Evolutionary conservation across 169 alveolate species (phyloP).

Genomic region (Cryptosporidium viatorum): DNA sequence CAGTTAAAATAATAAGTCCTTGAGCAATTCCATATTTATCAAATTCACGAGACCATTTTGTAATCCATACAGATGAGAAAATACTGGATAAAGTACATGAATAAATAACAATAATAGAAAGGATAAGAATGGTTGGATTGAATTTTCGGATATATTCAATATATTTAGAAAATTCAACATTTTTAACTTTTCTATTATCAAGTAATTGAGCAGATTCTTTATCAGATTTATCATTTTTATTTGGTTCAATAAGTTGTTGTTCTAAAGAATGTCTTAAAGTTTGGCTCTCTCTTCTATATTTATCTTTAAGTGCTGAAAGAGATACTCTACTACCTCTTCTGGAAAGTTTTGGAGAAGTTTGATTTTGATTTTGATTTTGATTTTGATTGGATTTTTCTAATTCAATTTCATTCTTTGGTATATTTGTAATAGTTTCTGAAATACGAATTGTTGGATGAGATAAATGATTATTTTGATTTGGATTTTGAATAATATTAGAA

Average conservation of each 20-base stretch:
- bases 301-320: conserved; percentile 16
- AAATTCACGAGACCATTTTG: conserved; percentile 47
- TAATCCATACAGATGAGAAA: conserved; percentile 44
- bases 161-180: conserved; percentile 24
- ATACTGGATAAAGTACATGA: conserved; percentile 26
- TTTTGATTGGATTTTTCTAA: neutral
- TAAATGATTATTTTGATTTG: neutral
- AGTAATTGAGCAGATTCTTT: neutral
- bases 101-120: conserved; percentile 11
- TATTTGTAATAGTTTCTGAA: conserved; percentile 4
- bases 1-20: conserved; percentile 24
- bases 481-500: too few species aligned
- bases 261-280: neutral
- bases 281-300: conserved; percentile 66
- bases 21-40: neutral
- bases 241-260: neutral
- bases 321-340: conserved; percentile 69
- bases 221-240: neutral
- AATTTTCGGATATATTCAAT: conserved; percentile 21
- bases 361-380: neutral
- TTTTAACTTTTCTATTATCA: neutral
- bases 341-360: neutral
- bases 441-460: neutral
- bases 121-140: neutral
- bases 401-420: neutral